phyloP scores from a whole-genome alignment of 2,329 filamentous ascomycete species.

The Epichloe scottii region DNA sequence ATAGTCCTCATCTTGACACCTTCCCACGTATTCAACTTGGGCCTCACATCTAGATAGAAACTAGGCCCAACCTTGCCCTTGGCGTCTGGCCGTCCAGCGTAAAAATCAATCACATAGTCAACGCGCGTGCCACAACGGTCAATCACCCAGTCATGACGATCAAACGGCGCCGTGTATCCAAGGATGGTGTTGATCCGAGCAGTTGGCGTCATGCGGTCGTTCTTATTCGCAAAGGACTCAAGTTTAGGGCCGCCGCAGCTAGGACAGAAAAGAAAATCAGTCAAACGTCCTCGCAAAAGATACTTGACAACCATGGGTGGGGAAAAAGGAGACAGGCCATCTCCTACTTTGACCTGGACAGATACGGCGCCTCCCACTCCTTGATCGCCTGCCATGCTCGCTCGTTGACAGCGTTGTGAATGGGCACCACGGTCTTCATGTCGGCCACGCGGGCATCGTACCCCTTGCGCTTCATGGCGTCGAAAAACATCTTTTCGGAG shows the following conservation, averaged over 20 bases:
- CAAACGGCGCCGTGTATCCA: constrained; percentile 87
- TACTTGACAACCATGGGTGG: too few species aligned
- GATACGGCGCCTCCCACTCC: constrained; percentile 67
- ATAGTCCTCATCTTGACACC: constrained; percentile 53
- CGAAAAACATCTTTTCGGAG: constrained; percentile 94
- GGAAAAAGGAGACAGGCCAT: not conserved
- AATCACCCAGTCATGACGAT: constrained; percentile 94
- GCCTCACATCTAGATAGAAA: constrained; percentile 56
- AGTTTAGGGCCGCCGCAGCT: constrained; percentile 65
- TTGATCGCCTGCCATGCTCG: constrained; percentile 87
- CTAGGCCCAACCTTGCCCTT: constrained; percentile 31
- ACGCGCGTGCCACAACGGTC: constrained; percentile 76
- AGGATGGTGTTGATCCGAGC: constrained; percentile 72
- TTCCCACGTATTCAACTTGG: constrained; percentile 57
- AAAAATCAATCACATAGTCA: constrained; percentile 98
- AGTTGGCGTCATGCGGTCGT: constrained; percentile 59
- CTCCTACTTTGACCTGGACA: constrained; percentile 42
- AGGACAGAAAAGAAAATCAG: constrained; percentile 1
- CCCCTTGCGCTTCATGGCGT: constrained; percentile 86
- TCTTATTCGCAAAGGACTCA: constrained; percentile 69
- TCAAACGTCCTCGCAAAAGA: too few species aligned
- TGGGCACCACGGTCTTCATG: constrained; percentile 87
- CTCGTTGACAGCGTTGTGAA: constrained; percentile 98
- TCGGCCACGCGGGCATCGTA: constrained; percentile 58
- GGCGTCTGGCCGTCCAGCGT: constrained; percentile 51